Evolutionary conservation across 2,329 filamentous ascomycete genomes (phyloP).

Genomic region (Nannizziopsis arthrosporioides): DNA sequence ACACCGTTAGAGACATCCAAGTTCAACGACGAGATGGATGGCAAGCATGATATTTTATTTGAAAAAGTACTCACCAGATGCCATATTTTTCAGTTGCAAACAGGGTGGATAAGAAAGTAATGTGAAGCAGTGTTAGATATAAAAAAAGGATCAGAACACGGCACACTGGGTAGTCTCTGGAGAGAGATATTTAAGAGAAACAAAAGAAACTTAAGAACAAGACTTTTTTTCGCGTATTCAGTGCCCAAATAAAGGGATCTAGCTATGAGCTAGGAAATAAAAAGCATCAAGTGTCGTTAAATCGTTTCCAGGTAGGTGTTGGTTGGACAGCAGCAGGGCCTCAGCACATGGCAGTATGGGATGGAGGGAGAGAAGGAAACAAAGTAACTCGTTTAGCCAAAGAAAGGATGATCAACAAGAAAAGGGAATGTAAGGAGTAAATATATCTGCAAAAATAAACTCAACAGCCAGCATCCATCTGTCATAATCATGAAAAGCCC

Average conservation of each 20-base stretch:
- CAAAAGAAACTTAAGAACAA: slow-evolving; percentile 4
- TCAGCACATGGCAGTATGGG: slow-evolving; percentile 1
- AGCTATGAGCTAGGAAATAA: slow-evolving; percentile 4
- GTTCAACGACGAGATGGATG: too few relatives aligned
- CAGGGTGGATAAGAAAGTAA: slow-evolving; percentile 3
- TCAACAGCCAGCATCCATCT: too few relatives aligned
- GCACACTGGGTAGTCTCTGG: background rate
- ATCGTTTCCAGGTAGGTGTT: slow-evolving; percentile 10
- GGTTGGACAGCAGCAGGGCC: slow-evolving; percentile 7
- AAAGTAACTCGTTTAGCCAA: background rate
- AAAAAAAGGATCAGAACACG: background rate
- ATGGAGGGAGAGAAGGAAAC: background rate
- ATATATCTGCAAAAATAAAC: background rate
- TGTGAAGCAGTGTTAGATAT: background rate
- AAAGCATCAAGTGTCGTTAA: slow-evolving; percentile 10
- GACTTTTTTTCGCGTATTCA: slow-evolving; percentile 6
- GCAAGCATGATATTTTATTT: background rate
- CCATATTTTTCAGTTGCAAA: slow-evolving; percentile 9
- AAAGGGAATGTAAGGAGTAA: background rate
- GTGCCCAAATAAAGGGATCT: background rate
- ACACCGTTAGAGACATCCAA: background rate
- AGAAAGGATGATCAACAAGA: background rate
- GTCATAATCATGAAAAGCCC: too few relatives aligned
- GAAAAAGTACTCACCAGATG: slow-evolving; percentile 4
- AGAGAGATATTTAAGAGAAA: background rate